Evolutionary conservation across 2,329 filamentous ascomycete genomes (phyloP).

Genomic region (Epichloe gansuensis): DNA sequence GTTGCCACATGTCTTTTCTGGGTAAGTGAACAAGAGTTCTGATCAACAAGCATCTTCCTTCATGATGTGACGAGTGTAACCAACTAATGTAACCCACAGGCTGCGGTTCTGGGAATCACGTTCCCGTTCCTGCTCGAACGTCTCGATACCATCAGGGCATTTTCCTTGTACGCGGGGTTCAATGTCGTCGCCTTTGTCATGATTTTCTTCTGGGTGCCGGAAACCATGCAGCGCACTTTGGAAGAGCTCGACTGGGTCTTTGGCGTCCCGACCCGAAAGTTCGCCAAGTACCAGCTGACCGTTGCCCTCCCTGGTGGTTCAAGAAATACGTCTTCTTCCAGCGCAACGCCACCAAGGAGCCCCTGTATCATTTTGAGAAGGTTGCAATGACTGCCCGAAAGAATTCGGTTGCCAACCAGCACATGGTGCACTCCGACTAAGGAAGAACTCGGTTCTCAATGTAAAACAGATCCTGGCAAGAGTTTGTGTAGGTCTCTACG

Average conservation of each 20-base stretch:
- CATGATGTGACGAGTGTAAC: neutral
- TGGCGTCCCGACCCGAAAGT: slow-evolving; percentile 31
- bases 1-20: slow-evolving; percentile 49
- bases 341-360: slow-evolving; percentile 18
- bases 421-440: slow-evolving; percentile 3
- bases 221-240: slow-evolving; percentile 43
- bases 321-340: slow-evolving; percentile 22
- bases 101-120: slow-evolving; percentile 36
- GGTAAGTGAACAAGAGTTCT: slow-evolving; percentile 8
- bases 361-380: slow-evolving; percentile 26
- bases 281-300: slow-evolving; percentile 26
- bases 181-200: slow-evolving; percentile 42
- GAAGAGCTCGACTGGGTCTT: slow-evolving; percentile 41
- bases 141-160: slow-evolving; percentile 24
- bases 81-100: slow-evolving; percentile 10
- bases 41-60: neutral
- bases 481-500: neutral
- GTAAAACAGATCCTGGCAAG: too few species aligned
- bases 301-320: slow-evolving; percentile 21
- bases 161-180: slow-evolving; percentile 42
- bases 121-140: slow-evolving; percentile 35
- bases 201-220: slow-evolving; percentile 36
- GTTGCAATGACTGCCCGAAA: slow-evolving; percentile 8
- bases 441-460: neutral
- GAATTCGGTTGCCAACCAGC: neutral